Conservation (phyloP, 768 basidiomycete species). For the Guyanaporus albipodus region DNA sequence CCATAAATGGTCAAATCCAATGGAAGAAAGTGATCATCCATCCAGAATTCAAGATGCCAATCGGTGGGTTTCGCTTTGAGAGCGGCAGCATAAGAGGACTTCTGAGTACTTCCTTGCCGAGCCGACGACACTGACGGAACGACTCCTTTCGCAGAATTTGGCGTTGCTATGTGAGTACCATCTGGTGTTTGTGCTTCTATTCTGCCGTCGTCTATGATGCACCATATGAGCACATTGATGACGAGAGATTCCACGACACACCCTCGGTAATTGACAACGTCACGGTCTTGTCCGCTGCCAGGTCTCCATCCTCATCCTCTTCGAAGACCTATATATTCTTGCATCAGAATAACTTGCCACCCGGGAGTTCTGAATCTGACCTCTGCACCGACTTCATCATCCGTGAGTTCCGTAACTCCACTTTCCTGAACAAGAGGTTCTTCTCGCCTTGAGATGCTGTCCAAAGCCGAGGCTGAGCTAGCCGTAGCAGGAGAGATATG, state of each 20-base stretch:
- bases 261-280: slow-evolving; percentile 80
- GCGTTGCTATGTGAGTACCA: slow-evolving; percentile 91
- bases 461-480: slow-evolving; percentile 28
- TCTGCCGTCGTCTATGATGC: slow-evolving; percentile 72
- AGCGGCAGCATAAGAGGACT: slow-evolving; percentile 88
- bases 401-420: slow-evolving; percentile 74
- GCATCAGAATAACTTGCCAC: slow-evolving; percentile 11
- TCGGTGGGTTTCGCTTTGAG: slow-evolving; percentile 90
- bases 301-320: slow-evolving; percentile 78
- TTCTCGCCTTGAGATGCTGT: slow-evolving; percentile 27
- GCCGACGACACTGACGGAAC: slow-evolving; percentile 32
- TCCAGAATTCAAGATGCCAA: slow-evolving; percentile 95
- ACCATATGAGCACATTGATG: slow-evolving; percentile 6
- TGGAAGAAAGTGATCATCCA: slow-evolving; percentile 83
- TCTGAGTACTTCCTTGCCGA: slow-evolving; percentile 32
- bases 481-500: slow-evolving; percentile 18
- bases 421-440: slow-evolving; percentile 59
- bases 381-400: slow-evolving; percentile 84
- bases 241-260: slow-evolving; percentile 26
- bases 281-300: slow-evolving; percentile 77
- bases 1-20: slow-evolving; percentile 94
- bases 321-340: slow-evolving; percentile 60
- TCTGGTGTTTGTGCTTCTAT: slow-evolving; percentile 96
- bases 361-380: slow-evolving; percentile 22
- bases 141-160: slow-evolving; percentile 54